phyloP scores from a whole-genome alignment of 805 yeast genomes.

The Candida tallmaniae region DNA sequence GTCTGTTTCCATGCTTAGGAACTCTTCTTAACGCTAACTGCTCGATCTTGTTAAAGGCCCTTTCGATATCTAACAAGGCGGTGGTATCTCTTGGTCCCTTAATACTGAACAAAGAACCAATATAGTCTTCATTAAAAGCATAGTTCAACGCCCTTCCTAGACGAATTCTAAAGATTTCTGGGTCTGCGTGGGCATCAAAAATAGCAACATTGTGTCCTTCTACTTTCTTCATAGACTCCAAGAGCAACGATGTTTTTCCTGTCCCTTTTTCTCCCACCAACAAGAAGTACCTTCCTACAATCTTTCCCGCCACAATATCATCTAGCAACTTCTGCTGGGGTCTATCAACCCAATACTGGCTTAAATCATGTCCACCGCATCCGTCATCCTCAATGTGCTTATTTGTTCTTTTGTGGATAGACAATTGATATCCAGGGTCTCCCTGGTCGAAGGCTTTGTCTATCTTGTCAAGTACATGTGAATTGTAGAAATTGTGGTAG shows the following conservation, averaged over 20 bases:
- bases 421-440: conserved; percentile 58
- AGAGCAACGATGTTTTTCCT: conserved; percentile 72
- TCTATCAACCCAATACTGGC: conserved; percentile 58
- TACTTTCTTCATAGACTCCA: conserved; percentile 64
- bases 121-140: conserved; percentile 73
- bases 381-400: conserved; percentile 25
- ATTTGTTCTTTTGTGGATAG: conserved; percentile 46
- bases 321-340: conserved; percentile 64
- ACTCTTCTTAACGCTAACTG: conserved; percentile 58
- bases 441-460: conserved; percentile 62
- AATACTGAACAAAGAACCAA: conserved; percentile 75
- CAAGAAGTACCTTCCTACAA: conserved; percentile 64
- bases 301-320: conserved; percentile 59
- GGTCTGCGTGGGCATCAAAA: conserved; percentile 81
- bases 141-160: conserved; percentile 73
- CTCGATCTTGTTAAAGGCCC: conserved; percentile 75
- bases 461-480: conserved; percentile 61
- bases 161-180: conserved; percentile 73
- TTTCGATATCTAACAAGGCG: conserved; percentile 73
- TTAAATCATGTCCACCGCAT: conserved; percentile 12
- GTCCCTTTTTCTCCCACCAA: conserved; percentile 84
- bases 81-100: conserved; percentile 84
- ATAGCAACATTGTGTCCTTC: conserved; percentile 62
- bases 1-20: conserved; percentile 37
- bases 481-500: conserved; percentile 60